A percentile compares a stretch with the other conserved stretches of the same genome.
These are phyloP conservation scores for Naganishia kalamii DNA, from an alignment of 768 basidiomycete species.

Conservation along the genomic window DNA sequence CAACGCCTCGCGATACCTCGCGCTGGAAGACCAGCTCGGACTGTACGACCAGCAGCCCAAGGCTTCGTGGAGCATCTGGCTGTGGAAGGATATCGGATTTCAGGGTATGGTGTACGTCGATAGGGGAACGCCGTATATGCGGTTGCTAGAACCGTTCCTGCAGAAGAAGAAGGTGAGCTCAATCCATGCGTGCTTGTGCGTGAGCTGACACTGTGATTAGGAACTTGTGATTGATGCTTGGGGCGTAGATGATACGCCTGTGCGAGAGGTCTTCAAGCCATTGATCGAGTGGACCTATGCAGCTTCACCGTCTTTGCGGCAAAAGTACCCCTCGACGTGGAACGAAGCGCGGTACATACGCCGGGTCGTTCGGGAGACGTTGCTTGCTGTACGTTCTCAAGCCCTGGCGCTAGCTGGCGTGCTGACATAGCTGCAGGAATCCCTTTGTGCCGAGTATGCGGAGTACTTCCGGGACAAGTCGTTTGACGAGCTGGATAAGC, in stretches of 20 bases:
- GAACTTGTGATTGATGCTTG: conserved; percentile 69
- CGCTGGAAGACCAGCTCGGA: conserved; percentile 65
- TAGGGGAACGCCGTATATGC: conserved; percentile 65
- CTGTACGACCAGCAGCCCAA: conserved; percentile 63
- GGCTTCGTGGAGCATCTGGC: conserved; percentile 68
- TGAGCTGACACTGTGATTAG: conserved; percentile 17
- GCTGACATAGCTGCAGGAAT: conserved; percentile 31
- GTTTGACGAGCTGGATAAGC: conserved; percentile 58
- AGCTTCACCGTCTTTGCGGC: conserved; percentile 50
- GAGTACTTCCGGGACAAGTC: conserved; percentile 48
- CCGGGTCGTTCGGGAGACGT: conserved; percentile 61
- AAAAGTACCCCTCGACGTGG: conserved; percentile 51
- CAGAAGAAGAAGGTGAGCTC: conserved; percentile 60
- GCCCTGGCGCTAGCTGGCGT: neutral
- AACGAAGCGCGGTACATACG: conserved; percentile 34
- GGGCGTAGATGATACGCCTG: conserved; percentile 61
- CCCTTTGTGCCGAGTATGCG: conserved; percentile 35
- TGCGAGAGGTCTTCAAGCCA: conserved; percentile 60
- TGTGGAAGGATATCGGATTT: conserved; percentile 62
- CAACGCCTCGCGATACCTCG: conserved; percentile 60
- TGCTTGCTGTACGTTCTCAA: conserved; percentile 58
- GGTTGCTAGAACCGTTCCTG: conserved; percentile 61
- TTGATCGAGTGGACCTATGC: conserved; percentile 53
- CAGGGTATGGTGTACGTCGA: conserved; percentile 75
- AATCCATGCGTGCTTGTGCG: neutral